These are phyloP conservation scores for Pseudogymnoascus sp. DNA, from an alignment of 2,329 filamentous ascomycete species.

Conservation along the genomic window DNA sequence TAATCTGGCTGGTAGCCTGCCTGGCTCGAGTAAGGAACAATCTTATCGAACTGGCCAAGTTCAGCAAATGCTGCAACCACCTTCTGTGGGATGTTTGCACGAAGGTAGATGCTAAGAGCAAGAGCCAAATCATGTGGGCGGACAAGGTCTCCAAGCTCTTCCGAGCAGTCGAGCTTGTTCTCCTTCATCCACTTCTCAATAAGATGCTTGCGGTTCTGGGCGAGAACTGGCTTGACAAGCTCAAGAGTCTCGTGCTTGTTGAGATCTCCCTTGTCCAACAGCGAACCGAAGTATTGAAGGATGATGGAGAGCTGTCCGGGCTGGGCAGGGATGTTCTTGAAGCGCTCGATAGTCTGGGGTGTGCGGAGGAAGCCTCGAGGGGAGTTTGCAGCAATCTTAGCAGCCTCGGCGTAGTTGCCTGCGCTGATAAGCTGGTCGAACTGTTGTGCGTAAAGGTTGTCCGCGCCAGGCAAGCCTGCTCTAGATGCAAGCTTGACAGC, in stretches of 20 bases:
- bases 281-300: slow-evolving; percentile 94
- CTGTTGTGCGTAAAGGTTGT: slow-evolving; percentile 84
- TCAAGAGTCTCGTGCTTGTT: slow-evolving; percentile 94
- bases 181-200: slow-evolving; percentile 98
- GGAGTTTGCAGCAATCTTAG: slow-evolving; percentile 94
- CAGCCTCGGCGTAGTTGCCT: slow-evolving; percentile 79
- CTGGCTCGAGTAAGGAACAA: slow-evolving; percentile 81
- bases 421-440: slow-evolving; percentile 80
- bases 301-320: slow-evolving; percentile 88
- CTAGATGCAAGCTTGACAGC: slow-evolving; percentile 95
- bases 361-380: slow-evolving; percentile 93
- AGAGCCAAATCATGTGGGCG: slow-evolving; percentile 82
- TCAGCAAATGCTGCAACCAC: slow-evolving; percentile 93
- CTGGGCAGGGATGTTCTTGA: slow-evolving; percentile 77
- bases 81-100: slow-evolving; percentile 86
- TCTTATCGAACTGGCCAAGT: slow-evolving; percentile 94
- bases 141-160: slow-evolving; percentile 92
- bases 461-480: slow-evolving; percentile 87
- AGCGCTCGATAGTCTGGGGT: slow-evolving; percentile 87
- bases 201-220: slow-evolving; percentile 89
- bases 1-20: slow-evolving; percentile 92
- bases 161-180: slow-evolving; percentile 90
- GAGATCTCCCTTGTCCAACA: slow-evolving; percentile 87
- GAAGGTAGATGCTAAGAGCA: slow-evolving; percentile 81
- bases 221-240: slow-evolving; percentile 82